These are phyloP conservation scores for Penicillium canescens DNA, from an alignment of 495 filamentous ascomycete genomes.

Conservation along the genomic window DNA sequence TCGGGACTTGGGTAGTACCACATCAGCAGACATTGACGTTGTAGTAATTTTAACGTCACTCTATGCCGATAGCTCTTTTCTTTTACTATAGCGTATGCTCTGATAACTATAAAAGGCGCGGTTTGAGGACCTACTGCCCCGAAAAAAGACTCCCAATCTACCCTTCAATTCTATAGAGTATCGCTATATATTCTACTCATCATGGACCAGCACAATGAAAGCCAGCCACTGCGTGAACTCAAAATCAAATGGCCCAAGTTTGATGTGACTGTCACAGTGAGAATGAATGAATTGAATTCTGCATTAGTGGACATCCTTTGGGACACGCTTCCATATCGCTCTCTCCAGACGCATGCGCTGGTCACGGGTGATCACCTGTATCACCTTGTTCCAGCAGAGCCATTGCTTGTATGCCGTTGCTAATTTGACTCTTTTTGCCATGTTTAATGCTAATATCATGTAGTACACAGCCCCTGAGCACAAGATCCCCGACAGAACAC, in stretches of 20 bases:
- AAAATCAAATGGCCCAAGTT: conserved; percentile 2
- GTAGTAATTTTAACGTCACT: no score
- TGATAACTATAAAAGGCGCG: no score
- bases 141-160: no score
- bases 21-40: no score
- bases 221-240: background rate
- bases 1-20: no score
- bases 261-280: conserved; percentile 1
- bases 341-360: conserved; percentile 12
- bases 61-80: no score
- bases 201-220: background rate
- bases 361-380: conserved; percentile 12
- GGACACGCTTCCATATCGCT: conserved; percentile 9
- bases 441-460: background rate
- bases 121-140: no score
- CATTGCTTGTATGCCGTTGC: conserved; percentile 1
- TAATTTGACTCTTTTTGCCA: background rate
- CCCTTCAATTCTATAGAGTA: no score
- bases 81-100: no score
- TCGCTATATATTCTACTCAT: background rate
- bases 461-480: conserved; percentile 9
- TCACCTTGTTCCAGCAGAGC: conserved; percentile 10
- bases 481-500: conserved; percentile 7
- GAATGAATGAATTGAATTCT: conserved; percentile 1
- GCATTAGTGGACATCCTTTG: conserved; percentile 1